Conservation (phyloP, 2,329 filamentous ascomycete genomes). For the Aureobasidium sp. region DNA sequence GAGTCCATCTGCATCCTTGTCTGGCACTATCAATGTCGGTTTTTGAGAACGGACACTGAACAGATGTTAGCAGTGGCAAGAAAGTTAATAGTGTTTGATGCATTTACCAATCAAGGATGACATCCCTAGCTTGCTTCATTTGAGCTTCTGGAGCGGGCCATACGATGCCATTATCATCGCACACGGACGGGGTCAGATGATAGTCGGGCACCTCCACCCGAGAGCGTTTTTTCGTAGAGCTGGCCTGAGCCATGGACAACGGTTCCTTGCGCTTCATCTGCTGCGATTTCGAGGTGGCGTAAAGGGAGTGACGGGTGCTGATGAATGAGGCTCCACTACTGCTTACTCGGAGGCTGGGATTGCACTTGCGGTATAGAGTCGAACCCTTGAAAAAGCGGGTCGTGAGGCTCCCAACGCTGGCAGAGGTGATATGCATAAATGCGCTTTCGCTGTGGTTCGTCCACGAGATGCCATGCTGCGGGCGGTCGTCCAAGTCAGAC, state of each 20-base stretch:
- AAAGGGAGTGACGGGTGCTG: not conserved
- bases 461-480: not conserved
- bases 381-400: not conserved
- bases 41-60: constrained; percentile 45
- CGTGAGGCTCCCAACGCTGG: not conserved
- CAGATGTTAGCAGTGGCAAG: not conserved
- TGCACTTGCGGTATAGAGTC: not conserved
- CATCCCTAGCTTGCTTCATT: constrained; percentile 48
- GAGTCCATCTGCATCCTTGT: constrained; percentile 63
- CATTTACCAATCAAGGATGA: constrained; percentile 51
- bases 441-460: not conserved
- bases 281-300: not conserved
- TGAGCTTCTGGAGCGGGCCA: constrained; percentile 56
- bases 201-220: constrained; percentile 36
- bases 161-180: constrained; percentile 40
- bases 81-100: constrained; percentile 11
- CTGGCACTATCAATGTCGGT: constrained; percentile 55
- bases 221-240: constrained; percentile 26
- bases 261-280: constrained; percentile 24
- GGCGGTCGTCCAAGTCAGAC: constrained; percentile 3
- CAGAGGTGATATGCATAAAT: not conserved
- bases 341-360: not conserved
- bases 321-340: not conserved
- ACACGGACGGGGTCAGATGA: constrained; percentile 36
- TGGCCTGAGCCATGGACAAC: constrained; percentile 16